These are phyloP conservation scores for Medicago ruthenica DNA, from an alignment of 306 rosid species.

Conservation along the genomic window DNA sequence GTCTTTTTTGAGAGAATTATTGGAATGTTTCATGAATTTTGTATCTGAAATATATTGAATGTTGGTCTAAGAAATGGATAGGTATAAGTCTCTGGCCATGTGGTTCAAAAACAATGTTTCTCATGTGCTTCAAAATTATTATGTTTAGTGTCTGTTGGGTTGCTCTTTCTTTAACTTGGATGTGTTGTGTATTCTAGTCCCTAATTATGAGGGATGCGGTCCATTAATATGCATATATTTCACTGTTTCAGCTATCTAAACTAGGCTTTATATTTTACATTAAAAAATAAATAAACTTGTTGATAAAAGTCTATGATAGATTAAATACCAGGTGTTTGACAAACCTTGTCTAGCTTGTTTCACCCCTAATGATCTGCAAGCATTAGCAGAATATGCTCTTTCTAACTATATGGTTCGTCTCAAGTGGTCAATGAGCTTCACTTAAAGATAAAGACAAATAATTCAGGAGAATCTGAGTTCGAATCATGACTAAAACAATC, in stretches of 20 bases:
- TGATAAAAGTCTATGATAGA: neutral
- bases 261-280: neutral
- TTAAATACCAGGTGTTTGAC: neutral
- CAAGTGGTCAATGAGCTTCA: neutral
- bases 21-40: constrained; percentile 28
- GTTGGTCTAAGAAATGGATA: constrained; percentile 20
- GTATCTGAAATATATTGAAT: constrained; percentile 27
- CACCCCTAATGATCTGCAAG: neutral
- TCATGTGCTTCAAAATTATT: neutral
- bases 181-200: neutral
- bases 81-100: neutral
- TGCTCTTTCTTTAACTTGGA: constrained; percentile 30
- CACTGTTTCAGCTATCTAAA: constrained; percentile 28
- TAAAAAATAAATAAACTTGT: neutral
- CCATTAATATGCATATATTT: neutral
- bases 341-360: neutral
- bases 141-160: constrained; percentile 15
- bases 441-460: no score
- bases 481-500: neutral
- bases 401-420: neutral
- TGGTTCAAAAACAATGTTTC: constrained; percentile 14
- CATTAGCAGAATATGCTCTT: neutral
- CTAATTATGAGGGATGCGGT: neutral
- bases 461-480: neutral
- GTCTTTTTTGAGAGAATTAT: constrained; percentile 31